Evolutionary conservation across 495 filamentous ascomycete genomes (phyloP).

Genomic region (Articulospora tetracladia): DNA sequence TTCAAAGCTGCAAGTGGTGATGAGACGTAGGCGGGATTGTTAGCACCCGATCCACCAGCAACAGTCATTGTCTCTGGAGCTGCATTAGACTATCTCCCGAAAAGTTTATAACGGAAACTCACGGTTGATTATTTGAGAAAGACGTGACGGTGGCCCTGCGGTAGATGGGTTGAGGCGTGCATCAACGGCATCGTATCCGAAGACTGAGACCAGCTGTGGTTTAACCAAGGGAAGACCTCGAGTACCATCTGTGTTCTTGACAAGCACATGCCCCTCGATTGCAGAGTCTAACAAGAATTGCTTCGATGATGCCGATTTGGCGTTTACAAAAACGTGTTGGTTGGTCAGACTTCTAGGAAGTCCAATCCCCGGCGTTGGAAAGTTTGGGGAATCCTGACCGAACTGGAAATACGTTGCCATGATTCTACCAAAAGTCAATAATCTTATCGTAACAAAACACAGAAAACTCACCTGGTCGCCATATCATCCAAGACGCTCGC

Average conservation of each 20-base stretch:
- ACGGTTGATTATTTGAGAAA: too few relatives aligned
- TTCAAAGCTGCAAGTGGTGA: conserved; percentile 56
- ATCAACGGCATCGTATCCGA: conserved; percentile 40
- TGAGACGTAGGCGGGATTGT: conserved; percentile 23
- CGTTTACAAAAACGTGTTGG: conserved; percentile 49
- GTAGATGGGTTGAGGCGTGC: background rate
- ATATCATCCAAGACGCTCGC: conserved; percentile 42
- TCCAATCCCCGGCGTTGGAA: conserved; percentile 39
- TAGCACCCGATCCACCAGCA: conserved; percentile 36
- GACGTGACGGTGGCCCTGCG: background rate
- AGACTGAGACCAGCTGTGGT: conserved; percentile 42
- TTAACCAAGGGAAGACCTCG: conserved; percentile 44
- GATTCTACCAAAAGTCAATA: conserved; percentile 30
- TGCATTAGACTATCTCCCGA: background rate
- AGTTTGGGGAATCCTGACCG: conserved; percentile 22
- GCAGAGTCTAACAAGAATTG: conserved; percentile 39
- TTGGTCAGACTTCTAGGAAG: conserved; percentile 45
- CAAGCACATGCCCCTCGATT: conserved; percentile 51
- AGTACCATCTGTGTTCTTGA: conserved; percentile 53
- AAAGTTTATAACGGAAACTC: background rate
- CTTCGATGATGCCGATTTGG: conserved; percentile 34
- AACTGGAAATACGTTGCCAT: conserved; percentile 52
- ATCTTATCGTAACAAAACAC: conserved; percentile 33
- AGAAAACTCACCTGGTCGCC: conserved; percentile 5
- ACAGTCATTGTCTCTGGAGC: conserved; percentile 78